Percentiles rank a stretch among this genome's conserved stretches.
phyloP scores from a whole-genome alignment of 352 stramenopile genomes.

The Phytophthora idaei region DNA sequence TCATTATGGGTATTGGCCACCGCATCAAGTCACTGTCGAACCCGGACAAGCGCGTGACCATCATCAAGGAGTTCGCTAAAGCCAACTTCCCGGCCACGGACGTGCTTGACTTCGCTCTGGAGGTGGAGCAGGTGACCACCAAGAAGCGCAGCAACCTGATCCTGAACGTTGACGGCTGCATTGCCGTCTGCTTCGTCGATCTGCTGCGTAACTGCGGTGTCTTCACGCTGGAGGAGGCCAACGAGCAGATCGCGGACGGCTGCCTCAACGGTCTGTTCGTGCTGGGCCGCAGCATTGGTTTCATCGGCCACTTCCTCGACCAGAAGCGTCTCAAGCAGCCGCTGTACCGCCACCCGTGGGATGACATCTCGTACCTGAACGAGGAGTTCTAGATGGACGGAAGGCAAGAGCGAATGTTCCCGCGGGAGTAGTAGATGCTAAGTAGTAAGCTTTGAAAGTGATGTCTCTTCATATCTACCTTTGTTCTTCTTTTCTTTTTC shows the following conservation, averaged over 20 bases:
- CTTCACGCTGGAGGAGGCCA: constrained; percentile 91
- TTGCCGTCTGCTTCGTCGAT: constrained; percentile 97
- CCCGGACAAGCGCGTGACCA: constrained; percentile 96
- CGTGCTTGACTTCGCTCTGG: constrained; percentile 95
- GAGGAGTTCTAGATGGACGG: constrained; percentile 62
- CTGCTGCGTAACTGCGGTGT: constrained; percentile 92
- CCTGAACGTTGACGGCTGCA: constrained; percentile 97
- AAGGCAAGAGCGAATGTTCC: constrained; percentile 27
- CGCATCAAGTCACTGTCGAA: constrained; percentile 96
- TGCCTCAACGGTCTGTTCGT: constrained; percentile 96
- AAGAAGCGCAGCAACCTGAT: constrained; percentile 98
- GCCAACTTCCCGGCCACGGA: constrained; percentile 94
- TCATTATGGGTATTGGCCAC: constrained; percentile 98
- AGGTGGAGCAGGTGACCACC: constrained; percentile 96
- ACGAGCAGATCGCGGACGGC: constrained; percentile 95
- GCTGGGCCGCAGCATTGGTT: constrained; percentile 86
- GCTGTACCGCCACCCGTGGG: constrained; percentile 97
- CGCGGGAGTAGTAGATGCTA: constrained; percentile 39
- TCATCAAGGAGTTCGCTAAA: constrained; percentile 96
- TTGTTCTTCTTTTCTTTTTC: constrained; percentile 9
- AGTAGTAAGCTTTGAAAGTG: constrained; percentile 40
- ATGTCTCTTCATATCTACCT: constrained; percentile 32
- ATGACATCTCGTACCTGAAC: constrained; percentile 97
- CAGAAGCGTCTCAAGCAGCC: constrained; percentile 98
- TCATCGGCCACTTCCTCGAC: constrained; percentile 97